A percentile compares a stretch with the other conserved stretches of the same genome.
Evolutionary conservation across 2,329 filamentous ascomycete genomes (phyloP).

Genomic region (Hymenoscyphus scutula): DNA sequence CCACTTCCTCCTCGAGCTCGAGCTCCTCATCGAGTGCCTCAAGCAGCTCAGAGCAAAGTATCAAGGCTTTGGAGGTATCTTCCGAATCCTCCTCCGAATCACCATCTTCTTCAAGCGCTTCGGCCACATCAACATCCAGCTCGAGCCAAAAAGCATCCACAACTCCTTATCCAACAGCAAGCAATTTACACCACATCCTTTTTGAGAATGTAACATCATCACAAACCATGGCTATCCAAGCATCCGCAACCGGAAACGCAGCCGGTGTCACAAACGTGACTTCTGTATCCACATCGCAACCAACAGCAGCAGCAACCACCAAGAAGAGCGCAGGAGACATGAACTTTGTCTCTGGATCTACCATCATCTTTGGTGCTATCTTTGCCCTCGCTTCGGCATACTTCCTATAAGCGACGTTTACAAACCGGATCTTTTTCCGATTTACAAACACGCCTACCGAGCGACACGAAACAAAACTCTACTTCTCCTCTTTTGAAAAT

Average conservation of each 20-base stretch:
- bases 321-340: conserved; percentile 23
- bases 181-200: conserved; percentile 28
- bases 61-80: conserved; percentile 12
- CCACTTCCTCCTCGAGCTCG: conserved; percentile 14
- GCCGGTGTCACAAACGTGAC: conserved; percentile 9
- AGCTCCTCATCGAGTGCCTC: conserved; percentile 17
- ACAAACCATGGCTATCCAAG: not conserved
- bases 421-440: not conserved
- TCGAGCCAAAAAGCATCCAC: conserved; percentile 6
- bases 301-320: conserved; percentile 15
- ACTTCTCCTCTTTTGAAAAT: conserved; percentile 13
- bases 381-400: conserved; percentile 25
- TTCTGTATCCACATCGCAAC: not conserved
- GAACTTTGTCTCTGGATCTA: conserved; percentile 20
- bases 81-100: conserved; percentile 14
- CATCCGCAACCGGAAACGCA: conserved; percentile 12
- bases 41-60: conserved; percentile 16
- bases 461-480: conserved; percentile 2
- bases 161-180: conserved; percentile 12
- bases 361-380: conserved; percentile 22
- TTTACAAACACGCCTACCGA: not conserved
- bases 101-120: conserved; percentile 7
- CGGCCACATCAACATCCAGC: conserved; percentile 16
- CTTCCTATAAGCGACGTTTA: conserved; percentile 23
- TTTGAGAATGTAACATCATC: conserved; percentile 27